Evolutionary conservation across 345 rosid species (phyloP).

Genomic region (Passiflora organensis): DNA sequence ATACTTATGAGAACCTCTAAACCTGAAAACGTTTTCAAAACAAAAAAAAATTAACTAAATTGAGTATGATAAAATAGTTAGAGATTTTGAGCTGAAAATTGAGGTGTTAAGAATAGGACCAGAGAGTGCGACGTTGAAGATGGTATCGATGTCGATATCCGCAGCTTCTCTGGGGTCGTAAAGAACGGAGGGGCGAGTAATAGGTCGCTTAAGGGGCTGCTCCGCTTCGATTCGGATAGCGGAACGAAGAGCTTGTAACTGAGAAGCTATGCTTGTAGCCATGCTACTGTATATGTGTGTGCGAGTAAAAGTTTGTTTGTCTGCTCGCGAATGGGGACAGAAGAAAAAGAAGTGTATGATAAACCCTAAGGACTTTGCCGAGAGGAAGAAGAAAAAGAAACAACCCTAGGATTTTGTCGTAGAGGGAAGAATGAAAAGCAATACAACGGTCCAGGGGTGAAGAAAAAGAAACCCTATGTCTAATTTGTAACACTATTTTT

Average conservation of each 20-base stretch:
- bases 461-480: no score
- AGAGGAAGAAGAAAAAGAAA: no score
- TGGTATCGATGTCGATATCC: conserved; percentile 66
- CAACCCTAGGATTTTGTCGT: no score
- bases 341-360: no score
- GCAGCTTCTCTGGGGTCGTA: conserved; percentile 60
- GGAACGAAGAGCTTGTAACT: conserved; percentile 58
- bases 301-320: no score
- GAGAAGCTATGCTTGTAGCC: conserved; percentile 59
- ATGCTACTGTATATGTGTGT: no score
- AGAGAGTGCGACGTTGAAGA: conserved; percentile 48
- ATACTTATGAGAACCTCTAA: conserved; percentile 53
- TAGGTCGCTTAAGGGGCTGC: conserved; percentile 43
- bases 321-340: no score
- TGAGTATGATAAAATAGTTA: conserved; percentile 3
- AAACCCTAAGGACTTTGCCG: no score
- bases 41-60: background rate
- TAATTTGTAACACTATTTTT: no score
- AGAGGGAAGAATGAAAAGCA: no score
- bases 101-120: conserved; percentile 17
- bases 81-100: background rate
- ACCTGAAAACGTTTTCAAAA: conserved; percentile 42
- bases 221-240: conserved; percentile 47
- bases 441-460: no score
- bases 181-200: conserved; percentile 55